These are phyloP conservation scores for Candida taoyuanica DNA, from an alignment of 805 yeast species.

Conservation along the genomic window DNA sequence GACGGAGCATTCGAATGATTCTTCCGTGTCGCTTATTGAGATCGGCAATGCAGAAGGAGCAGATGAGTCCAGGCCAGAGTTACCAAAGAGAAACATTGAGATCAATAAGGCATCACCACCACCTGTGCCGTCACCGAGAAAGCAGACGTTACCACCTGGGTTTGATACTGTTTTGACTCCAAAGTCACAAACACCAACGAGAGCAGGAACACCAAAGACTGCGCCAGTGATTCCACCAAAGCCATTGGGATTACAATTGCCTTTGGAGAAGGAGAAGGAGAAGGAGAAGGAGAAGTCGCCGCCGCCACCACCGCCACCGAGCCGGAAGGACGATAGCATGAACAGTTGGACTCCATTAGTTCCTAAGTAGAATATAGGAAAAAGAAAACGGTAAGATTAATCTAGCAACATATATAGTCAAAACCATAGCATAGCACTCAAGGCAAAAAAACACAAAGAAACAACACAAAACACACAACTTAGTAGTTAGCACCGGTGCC, in stretches of 20 bases:
- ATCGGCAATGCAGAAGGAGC: conserved; percentile 9
- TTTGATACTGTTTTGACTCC: conserved; percentile 32
- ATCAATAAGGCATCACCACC: conserved; percentile 28
- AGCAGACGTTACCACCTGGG: conserved; percentile 34
- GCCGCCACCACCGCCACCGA: conserved; percentile 19
- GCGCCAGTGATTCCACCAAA: background rate
- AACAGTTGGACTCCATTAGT: conserved; percentile 21
- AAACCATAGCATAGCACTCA: background rate
- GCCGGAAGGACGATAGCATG: conserved; percentile 11
- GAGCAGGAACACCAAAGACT: conserved; percentile 10
- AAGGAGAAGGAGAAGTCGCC: background rate
- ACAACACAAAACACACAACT: background rate
- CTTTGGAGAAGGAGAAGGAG: background rate
- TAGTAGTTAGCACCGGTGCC: background rate
- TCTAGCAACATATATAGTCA: background rate
- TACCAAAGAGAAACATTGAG: too few species aligned
- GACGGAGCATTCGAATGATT: conserved; percentile 29
- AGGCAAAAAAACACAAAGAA: background rate
- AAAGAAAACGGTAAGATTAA: background rate
- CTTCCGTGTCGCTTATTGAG: conserved; percentile 21
- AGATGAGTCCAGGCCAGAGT: too few species aligned
- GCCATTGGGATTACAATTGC: conserved; percentile 1
- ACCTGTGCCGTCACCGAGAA: conserved; percentile 30
- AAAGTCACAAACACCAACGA: conserved; percentile 26
- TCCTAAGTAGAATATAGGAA: conserved; percentile 11